Evolutionary conservation across 192 early-diverging fungal species (phyloP).

Genomic region (Coemansia reversa): DNA sequence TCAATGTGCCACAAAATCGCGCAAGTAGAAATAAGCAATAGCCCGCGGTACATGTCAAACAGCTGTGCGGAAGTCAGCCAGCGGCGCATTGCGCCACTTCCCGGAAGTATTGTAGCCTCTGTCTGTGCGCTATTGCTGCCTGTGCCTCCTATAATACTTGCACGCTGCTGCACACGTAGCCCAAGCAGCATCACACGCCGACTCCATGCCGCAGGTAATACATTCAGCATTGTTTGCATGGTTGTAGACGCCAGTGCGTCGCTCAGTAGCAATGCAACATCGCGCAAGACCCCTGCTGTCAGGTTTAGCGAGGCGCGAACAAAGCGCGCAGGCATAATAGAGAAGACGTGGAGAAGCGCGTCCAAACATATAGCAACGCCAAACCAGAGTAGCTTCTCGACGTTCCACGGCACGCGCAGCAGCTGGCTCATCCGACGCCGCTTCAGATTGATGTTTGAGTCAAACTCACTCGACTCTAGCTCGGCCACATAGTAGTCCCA

Average conservation of each 20-base stretch:
- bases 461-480: conserved; percentile 59
- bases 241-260: conserved; percentile 5
- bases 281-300: conserved; percentile 10
- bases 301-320: conserved; percentile 60
- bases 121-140: conserved; percentile 1
- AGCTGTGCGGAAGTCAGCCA: conserved; percentile 78
- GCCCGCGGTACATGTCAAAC: conserved; percentile 87
- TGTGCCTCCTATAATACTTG: conserved; percentile 17
- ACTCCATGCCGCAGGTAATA: conserved; percentile 26
- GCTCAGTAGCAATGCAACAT: conserved; percentile 18
- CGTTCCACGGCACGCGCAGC: conserved; percentile 78
- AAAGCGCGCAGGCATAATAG: conserved; percentile 88
- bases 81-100: conserved; percentile 31
- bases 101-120: neutral
- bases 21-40: conserved; percentile 74
- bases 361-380: conserved; percentile 92
- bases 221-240: conserved; percentile 4
- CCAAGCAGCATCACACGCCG: conserved; percentile 17
- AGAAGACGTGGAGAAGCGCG: conserved; percentile 93
- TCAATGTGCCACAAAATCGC: conserved; percentile 78
- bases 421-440: conserved; percentile 84
- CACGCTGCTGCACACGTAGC: conserved; percentile 1
- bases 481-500: conserved; percentile 54
- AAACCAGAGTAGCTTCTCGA: conserved; percentile 93
- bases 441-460: conserved; percentile 78